phyloP scores from a whole-genome alignment of 345 rosid species.

The Rubroshorea leprosula region DNA sequence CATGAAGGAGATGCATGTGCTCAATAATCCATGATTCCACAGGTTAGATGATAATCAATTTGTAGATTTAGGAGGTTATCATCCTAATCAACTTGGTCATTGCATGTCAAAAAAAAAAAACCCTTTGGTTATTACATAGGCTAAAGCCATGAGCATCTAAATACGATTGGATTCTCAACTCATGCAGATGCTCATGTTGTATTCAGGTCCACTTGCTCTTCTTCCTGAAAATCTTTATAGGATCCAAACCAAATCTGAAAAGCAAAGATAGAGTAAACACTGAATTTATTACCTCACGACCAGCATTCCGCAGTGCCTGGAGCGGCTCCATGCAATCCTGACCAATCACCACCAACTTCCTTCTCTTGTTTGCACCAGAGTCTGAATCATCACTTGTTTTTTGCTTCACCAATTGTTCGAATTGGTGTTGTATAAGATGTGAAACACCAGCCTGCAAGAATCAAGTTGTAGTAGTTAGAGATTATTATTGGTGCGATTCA shows the following conservation, averaged over 20 bases:
- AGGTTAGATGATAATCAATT: not conserved
- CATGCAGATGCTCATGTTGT: not conserved
- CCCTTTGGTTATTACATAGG: not conserved
- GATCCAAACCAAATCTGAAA: not conserved
- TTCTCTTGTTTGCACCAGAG: constrained; percentile 41
- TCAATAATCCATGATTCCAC: not conserved
- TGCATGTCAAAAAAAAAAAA: too few species aligned
- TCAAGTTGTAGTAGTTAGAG: not conserved
- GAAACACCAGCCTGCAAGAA: constrained; percentile 65
- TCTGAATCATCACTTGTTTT: constrained; percentile 26
- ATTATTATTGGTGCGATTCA: too few species aligned
- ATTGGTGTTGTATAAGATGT: constrained; percentile 62
- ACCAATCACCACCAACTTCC: constrained; percentile 70
- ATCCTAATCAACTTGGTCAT: not conserved
- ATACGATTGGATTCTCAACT: not conserved
- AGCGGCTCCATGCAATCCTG: constrained; percentile 91
- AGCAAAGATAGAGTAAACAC: too few species aligned
- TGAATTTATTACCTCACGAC: constrained; percentile 52
- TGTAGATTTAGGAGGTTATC: not conserved
- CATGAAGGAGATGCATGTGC: not conserved
- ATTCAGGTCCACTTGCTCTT: not conserved
- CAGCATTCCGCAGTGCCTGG: constrained; percentile 70
- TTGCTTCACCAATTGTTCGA: constrained; percentile 57
- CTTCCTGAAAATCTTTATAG: not conserved
- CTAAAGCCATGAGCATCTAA: not conserved